phyloP scores from a whole-genome alignment of 2,329 filamentous ascomycete species.

The Exophiala calicioides region DNA sequence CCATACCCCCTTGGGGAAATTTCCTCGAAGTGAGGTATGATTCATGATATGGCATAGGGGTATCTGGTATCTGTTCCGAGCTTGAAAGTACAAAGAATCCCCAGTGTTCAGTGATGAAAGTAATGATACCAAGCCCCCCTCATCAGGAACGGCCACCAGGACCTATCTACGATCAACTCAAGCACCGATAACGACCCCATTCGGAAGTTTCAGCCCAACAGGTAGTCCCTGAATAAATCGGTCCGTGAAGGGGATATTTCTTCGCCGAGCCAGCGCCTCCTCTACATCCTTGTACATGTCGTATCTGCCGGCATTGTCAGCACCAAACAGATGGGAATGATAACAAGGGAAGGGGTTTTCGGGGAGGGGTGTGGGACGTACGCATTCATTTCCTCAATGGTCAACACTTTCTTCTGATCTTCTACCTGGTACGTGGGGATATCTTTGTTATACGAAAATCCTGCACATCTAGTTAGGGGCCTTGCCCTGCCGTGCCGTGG shows the following conservation, averaged over 20 bases:
- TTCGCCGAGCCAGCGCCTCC: constrained; percentile 44
- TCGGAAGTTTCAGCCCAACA: constrained; percentile 45
- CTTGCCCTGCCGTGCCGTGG: not conserved
- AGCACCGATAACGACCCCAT: too few species aligned
- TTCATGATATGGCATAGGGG: too few species aligned
- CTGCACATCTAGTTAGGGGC: constrained; percentile 38
- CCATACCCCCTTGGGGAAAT: too few species aligned
- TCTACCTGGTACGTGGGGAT: constrained; percentile 62
- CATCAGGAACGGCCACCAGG: too few species aligned
- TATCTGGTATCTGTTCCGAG: too few species aligned
- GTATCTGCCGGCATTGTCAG: constrained; percentile 44
- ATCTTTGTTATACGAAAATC: constrained; percentile 63
- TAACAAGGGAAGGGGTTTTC: not conserved
- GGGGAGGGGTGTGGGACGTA: constrained; percentile 39
- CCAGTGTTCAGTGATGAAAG: too few species aligned
- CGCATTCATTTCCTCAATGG: constrained; percentile 70
- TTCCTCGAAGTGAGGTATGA: too few species aligned
- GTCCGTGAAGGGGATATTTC: constrained; percentile 35
- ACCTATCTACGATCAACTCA: too few species aligned
- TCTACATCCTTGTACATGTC: constrained; percentile 61
- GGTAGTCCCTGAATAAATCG: constrained; percentile 50
- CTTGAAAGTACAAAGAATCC: too few species aligned
- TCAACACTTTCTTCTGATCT: constrained; percentile 62
- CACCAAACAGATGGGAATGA: not conserved
- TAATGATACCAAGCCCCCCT: too few species aligned